phyloP scores from a whole-genome alignment of 2,329 filamentous ascomycete genomes.

The Paecilomyces sp. region DNA sequence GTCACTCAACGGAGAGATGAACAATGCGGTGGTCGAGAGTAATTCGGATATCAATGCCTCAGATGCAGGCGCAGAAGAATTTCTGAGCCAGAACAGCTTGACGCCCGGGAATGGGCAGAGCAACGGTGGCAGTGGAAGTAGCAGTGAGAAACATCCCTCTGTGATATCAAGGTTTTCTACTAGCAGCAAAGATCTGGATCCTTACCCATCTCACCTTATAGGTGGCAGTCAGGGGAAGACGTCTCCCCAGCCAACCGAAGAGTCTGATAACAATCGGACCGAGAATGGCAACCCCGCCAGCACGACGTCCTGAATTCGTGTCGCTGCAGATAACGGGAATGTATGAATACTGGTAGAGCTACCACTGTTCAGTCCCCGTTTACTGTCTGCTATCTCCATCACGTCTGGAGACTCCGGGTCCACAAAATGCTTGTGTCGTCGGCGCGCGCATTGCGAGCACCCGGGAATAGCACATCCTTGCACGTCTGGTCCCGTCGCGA shows the following conservation, averaged over 20 bases:
- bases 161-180: constrained; percentile 47
- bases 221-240: constrained; percentile 18
- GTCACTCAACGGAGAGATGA: constrained; percentile 55
- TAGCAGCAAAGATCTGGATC: constrained; percentile 44
- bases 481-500: background rate
- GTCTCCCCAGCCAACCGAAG: constrained; percentile 17
- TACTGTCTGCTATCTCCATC: background rate
- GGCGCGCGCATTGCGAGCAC: background rate
- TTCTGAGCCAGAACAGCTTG: constrained; percentile 21
- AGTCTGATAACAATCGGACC: constrained; percentile 12
- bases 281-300: constrained; percentile 6
- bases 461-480: background rate
- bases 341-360: background rate
- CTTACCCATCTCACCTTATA: constrained; percentile 36
- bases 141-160: constrained; percentile 32
- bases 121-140: constrained; percentile 14
- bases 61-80: constrained; percentile 36
- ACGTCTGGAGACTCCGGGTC: background rate
- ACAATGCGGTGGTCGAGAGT: constrained; percentile 38
- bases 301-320: background rate
- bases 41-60: constrained; percentile 44
- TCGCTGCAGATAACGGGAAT: background rate
- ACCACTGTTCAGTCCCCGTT: background rate
- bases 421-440: background rate
- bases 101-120: constrained; percentile 23